These are phyloP conservation scores for Avena insularis DNA, from an alignment of 176 grass and related monocot species.

Conservation along the genomic window DNA sequence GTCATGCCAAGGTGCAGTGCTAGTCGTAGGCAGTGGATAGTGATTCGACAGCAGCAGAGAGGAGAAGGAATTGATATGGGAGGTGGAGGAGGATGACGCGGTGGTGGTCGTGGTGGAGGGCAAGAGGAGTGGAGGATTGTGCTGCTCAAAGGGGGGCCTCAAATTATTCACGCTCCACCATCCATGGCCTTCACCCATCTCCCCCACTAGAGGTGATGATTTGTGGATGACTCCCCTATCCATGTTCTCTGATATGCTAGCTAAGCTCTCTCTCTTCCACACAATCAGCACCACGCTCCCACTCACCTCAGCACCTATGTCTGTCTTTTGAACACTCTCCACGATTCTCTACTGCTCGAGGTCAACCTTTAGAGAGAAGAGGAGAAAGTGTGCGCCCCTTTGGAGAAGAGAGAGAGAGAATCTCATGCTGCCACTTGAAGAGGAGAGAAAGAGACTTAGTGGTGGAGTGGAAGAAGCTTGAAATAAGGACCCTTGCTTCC, in stretches of 20 bases:
- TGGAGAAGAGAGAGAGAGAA: conserved; percentile 54
- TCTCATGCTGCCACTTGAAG: conserved; percentile 46
- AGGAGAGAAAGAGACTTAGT: not conserved
- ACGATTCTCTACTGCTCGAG: conserved; percentile 35
- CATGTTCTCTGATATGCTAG: conserved; percentile 50
- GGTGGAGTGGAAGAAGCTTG: conserved; percentile 43
- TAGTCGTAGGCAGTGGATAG: conserved; percentile 50
- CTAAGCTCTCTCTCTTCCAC: conserved; percentile 36
- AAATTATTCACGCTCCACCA: conserved; percentile 79
- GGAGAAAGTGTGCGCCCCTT: conserved; percentile 44
- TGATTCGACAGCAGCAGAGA: conserved; percentile 59
- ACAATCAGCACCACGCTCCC: conserved; percentile 37
- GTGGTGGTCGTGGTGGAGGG: conserved; percentile 40
- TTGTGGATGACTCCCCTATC: conserved; percentile 66
- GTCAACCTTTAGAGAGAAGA: conserved; percentile 61
- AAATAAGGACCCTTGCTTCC: not conserved
- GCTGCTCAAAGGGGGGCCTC: conserved; percentile 56
- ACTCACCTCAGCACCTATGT: not conserved
- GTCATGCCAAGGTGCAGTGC: conserved; percentile 39
- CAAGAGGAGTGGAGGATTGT: conserved; percentile 50
- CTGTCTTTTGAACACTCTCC: conserved; percentile 39
- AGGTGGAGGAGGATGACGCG: not conserved
- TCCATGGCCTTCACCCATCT: conserved; percentile 67
- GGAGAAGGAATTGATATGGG: conserved; percentile 60
- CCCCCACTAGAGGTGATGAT: conserved; percentile 64